These are phyloP conservation scores for Diutina rugosa DNA, from an alignment of 1,139 yeast genomes.

Conservation along the genomic window DNA sequence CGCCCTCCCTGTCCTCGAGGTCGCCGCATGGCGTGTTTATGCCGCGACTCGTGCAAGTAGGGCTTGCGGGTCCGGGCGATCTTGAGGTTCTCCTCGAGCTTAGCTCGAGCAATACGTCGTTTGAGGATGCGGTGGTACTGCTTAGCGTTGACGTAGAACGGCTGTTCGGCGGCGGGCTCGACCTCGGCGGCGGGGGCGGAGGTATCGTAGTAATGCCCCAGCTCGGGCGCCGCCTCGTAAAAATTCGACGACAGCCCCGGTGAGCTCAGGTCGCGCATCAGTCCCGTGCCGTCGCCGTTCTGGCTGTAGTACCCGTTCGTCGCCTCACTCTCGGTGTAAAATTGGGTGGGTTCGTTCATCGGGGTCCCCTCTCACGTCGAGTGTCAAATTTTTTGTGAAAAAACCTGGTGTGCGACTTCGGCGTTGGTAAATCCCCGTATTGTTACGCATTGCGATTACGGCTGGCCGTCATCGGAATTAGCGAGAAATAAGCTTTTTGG, in stretches of 20 bases:
- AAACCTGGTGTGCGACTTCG: not conserved
- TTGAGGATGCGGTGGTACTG: slow-evolving; percentile 92
- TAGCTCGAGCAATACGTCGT: slow-evolving; percentile 87
- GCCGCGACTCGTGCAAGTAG: slow-evolving; percentile 91
- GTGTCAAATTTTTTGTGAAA: not conserved
- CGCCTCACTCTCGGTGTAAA: slow-evolving; percentile 4
- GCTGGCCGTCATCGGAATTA: not conserved
- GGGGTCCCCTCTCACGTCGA: not conserved
- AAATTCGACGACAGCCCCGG: not conserved
- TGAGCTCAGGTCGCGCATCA: not conserved
- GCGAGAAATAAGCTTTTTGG: too few relatives aligned
- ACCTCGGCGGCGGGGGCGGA: slow-evolving; percentile 7
- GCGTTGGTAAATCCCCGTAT: not conserved
- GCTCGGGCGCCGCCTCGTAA: not conserved
- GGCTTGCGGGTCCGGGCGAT: slow-evolving; percentile 89
- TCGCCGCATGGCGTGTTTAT: slow-evolving; percentile 97
- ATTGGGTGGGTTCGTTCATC: slow-evolving; percentile 1
- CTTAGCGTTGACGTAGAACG: slow-evolving; percentile 94
- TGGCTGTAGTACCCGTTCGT: slow-evolving; percentile 3
- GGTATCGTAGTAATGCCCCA: not conserved
- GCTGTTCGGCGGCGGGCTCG: slow-evolving; percentile 44
- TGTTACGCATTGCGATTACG: not conserved
- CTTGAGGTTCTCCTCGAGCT: slow-evolving; percentile 76
- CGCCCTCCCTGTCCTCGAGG: slow-evolving; percentile 99
- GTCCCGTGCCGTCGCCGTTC: not conserved